Base-by-base conservation (phyloP, 129 eudicot genomes). In the Pittosporum tobira region DNA sequence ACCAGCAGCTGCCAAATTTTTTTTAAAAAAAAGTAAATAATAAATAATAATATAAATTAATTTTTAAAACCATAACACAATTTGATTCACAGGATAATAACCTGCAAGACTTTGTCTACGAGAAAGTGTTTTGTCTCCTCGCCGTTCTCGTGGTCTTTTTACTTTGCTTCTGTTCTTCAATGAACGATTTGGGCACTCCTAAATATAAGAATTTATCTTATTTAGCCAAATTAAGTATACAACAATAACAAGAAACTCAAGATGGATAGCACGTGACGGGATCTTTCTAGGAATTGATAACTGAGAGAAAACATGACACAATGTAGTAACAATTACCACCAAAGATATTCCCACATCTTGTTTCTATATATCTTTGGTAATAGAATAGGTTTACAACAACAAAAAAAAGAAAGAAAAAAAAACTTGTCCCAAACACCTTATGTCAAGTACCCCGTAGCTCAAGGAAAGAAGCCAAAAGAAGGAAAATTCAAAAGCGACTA, bases 1-100 rank as follows among this genome's bases (percentile, higher is more conserved):
- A 3, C 99, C 99, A 44, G 79, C 71, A 3, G 19, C 98, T 90
- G 85, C 57, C 57, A 52, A n/a, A n/a, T n/a, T n/a, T n/a, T n/a
- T n/a, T n/a, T n/a, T n/a, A n/a, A n/a, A n/a, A n/a, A n/a, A 58
- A 44, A 57, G 44, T 43, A 16, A 31, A 24, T 50, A 34, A 57
- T 18, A 42, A 54, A 43, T 21, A 23, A 40, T 40, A 13, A 12
- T 40, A 10, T 14, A 46, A 45, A 51, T 6, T 37, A 72, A 44
- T 2, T 12, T 59, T 12, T 53, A 19, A 64, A 68, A 54, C 47
- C 34, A 69, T 37, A 5, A 66, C 49, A 23, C 34, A 59, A 49
- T 40, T n/a, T n/a, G n/a, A n/a, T n/a, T n/a, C n/a, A n/a, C n/a
- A n/a, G n/a, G n/a, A n/a, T n/a, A n/a, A n/a, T n/a, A n/a, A 88